Percentiles rank a stretch among this genome's conserved stretches.
These are phyloP conservation scores for Nigrospora sphaerica DNA, from an alignment of 2,329 filamentous ascomycete genomes.

Conservation along the genomic window DNA sequence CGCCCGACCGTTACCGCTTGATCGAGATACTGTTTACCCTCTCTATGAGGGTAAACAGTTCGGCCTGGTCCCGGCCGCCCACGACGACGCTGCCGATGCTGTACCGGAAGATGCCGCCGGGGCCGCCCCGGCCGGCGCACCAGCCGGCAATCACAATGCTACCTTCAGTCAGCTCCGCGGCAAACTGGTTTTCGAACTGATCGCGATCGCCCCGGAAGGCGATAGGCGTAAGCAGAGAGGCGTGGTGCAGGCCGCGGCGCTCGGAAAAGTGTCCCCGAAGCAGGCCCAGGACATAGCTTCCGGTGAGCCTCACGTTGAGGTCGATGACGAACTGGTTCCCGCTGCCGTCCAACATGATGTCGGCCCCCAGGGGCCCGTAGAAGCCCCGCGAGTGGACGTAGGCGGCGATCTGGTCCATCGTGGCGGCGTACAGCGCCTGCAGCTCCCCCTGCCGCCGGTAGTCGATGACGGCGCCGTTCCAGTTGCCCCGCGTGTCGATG, in stretches of 20 bases:
- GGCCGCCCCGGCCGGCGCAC: neutral
- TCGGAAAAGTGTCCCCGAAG: neutral
- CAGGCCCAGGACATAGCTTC: neutral
- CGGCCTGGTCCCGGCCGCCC: neutral
- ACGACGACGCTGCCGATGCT: neutral
- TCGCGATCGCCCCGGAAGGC: neutral
- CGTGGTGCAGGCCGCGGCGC: neutral
- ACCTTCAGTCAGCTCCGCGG: neutral
- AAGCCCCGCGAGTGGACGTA: neutral
- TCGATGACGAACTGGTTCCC: neutral
- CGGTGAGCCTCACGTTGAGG: neutral
- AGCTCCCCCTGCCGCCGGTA: neutral
- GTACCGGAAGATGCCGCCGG: neutral
- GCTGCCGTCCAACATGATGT: neutral
- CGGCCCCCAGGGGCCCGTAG: neutral
- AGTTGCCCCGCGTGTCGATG: neutral
- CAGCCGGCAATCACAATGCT: neutral
- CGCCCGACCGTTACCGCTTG: neutral
- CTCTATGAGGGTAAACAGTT: neutral
- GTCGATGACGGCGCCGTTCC: neutral
- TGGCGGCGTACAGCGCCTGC: neutral
- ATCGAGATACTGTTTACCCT: neutral
- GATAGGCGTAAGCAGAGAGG: neutral
- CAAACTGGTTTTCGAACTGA: neutral
- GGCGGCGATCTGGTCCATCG: neutral